Evolutionary conservation across 2,329 filamentous ascomycete species (phyloP).

Genomic region (Penicillium sp.): DNA sequence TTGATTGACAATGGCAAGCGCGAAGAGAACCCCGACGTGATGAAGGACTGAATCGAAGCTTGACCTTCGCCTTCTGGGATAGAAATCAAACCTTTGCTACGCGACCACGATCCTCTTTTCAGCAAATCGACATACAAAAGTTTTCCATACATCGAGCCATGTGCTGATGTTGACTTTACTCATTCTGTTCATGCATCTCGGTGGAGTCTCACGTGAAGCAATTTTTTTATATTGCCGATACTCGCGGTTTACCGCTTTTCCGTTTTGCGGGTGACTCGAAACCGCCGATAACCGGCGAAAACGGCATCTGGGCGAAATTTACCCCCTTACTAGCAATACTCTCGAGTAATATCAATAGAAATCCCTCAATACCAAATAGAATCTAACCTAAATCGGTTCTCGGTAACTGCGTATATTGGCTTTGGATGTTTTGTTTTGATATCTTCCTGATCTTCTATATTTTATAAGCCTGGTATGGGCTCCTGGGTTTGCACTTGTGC

Average conservation of each 20-base stretch:
- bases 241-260: conserved; percentile 26
- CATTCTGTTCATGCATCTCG: conserved; percentile 8
- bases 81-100: conserved; percentile 9
- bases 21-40: conserved; percentile 39
- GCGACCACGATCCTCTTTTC: conserved; percentile 12
- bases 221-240: conserved; percentile 32
- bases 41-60: conserved; percentile 37
- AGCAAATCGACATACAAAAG: conserved; percentile 9
- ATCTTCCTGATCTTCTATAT: not conserved
- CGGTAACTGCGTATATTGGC: conserved; percentile 20
- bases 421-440: not conserved
- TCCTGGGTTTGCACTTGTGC: conserved; percentile 2
- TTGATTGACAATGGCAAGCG: conserved; percentile 62
- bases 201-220: conserved; percentile 24
- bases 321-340: conserved; percentile 30
- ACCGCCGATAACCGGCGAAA: conserved; percentile 31
- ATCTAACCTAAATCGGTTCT: conserved; percentile 23
- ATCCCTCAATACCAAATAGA: conserved; percentile 27
- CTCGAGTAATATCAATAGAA: conserved; percentile 27
- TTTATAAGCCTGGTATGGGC: not conserved
- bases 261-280: conserved; percentile 28
- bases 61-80: not conserved
- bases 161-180: conserved; percentile 1
- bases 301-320: conserved; percentile 27
- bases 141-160: conserved; percentile 1